These are phyloP conservation scores for Cyanidiococcus yangmingshanensis DNA, from an alignment of 23 red algal species.

Conservation along the genomic window DNA sequence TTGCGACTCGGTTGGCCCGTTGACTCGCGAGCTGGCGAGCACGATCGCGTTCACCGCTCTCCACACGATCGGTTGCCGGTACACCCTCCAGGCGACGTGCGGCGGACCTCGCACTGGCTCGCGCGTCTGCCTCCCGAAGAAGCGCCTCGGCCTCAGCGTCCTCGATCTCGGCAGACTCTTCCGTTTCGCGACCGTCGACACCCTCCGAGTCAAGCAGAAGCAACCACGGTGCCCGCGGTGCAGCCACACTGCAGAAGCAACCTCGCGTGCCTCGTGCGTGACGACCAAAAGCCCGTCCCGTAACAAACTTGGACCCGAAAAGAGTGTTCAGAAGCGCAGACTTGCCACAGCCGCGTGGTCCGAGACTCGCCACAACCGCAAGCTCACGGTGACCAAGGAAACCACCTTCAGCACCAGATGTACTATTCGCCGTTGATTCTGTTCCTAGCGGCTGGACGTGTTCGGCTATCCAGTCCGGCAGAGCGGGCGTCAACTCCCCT, in stretches of 20 bases:
- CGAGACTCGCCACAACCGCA: conserved; percentile 25
- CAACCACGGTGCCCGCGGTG: conserved; percentile 3
- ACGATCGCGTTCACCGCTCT: conserved; percentile 37
- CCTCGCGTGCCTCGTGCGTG: conserved; percentile 2
- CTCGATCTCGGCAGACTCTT: conserved; percentile 1
- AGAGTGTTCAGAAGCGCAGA: conserved; percentile 26
- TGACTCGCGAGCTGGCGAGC: conserved; percentile 30
- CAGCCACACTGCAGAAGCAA: background rate
- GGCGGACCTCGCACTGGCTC: background rate
- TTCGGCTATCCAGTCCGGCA: background rate
- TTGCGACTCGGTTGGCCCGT: conserved; percentile 31
- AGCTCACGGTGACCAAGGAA: conserved; percentile 7
- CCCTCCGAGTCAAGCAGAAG: conserved; percentile 9
- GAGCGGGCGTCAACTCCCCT: background rate
- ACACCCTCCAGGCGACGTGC: background rate
- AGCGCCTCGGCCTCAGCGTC: conserved; percentile 15
- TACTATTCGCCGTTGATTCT: background rate
- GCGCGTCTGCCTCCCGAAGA: background rate
- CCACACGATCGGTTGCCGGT: background rate
- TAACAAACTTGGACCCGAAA: conserved; percentile 19
- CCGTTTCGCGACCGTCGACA: conserved; percentile 6
- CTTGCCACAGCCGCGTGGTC: conserved; percentile 30
- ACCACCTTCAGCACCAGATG: background rate
- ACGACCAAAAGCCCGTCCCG: conserved; percentile 17
- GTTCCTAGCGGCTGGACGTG: background rate